Conservation (phyloP, 139 green algal species). For the Chlamydomonas eustigma region DNA sequence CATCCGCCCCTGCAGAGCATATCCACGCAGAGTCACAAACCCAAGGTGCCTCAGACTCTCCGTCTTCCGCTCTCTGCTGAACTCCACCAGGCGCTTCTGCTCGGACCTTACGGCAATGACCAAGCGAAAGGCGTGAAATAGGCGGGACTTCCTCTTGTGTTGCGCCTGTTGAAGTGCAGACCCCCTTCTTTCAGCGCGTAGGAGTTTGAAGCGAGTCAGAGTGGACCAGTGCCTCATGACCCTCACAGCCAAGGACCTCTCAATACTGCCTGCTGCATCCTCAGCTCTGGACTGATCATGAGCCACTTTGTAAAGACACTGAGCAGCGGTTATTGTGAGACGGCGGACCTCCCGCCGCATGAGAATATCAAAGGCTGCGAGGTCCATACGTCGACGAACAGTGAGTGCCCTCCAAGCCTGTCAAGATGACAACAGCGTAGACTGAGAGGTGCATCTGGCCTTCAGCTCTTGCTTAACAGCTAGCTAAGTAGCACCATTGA, state of each 20-base stretch:
- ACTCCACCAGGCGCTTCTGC: constrained; percentile 15
- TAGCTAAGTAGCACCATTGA: too few relatives aligned
- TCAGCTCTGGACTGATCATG: background rate
- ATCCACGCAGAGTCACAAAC: background rate
- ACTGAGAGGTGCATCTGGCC: too few relatives aligned
- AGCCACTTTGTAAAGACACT: background rate
- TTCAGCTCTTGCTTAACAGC: too few relatives aligned
- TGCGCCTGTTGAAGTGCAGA: background rate
- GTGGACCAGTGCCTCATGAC: background rate
- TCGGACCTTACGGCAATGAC: constrained; percentile 14
- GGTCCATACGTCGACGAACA: background rate
- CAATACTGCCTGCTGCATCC: background rate
- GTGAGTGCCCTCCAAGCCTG: background rate
- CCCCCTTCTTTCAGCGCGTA: background rate
- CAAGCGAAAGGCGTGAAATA: constrained; percentile 14
- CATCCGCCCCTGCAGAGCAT: background rate
- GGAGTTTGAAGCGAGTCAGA: background rate
- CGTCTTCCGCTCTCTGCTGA: background rate
- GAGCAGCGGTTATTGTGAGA: background rate
- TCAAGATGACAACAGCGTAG: too few relatives aligned
- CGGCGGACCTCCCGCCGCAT: background rate
- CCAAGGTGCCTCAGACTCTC: background rate
- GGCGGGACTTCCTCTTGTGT: background rate
- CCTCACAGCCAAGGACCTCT: background rate
- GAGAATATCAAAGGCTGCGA: background rate